phyloP scores from a whole-genome alignment of 768 basidiomycete species.

The Hydnomerulius pinastri region DNA sequence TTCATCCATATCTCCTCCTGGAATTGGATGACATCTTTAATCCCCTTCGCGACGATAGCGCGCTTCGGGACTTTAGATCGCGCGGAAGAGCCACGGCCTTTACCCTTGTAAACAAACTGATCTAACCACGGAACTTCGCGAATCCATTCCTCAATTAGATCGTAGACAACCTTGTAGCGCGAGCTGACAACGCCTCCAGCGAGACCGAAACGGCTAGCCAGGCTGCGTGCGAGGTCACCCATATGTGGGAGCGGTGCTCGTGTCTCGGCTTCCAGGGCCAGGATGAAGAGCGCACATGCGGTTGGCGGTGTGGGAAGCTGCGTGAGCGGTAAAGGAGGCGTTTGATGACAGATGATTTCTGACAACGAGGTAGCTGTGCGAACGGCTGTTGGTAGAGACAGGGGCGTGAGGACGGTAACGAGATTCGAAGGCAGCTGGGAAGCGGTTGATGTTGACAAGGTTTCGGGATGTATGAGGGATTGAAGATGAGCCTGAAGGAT shows the following conservation, averaged over 20 bases:
- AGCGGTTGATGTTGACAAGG: slow-evolving; percentile 22
- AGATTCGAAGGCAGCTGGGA: slow-evolving; percentile 36
- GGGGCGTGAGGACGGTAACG: slow-evolving; percentile 37
- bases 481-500: slow-evolving; percentile 55
- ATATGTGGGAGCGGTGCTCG: slow-evolving; percentile 54
- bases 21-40: slow-evolving; percentile 70
- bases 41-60: slow-evolving; percentile 62
- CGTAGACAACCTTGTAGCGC: slow-evolving; percentile 68
- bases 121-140: slow-evolving; percentile 75
- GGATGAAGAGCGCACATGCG: slow-evolving; percentile 69
- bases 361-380: slow-evolving; percentile 48
- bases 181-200: slow-evolving; percentile 60
- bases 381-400: slow-evolving; percentile 41
- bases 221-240: slow-evolving; percentile 54
- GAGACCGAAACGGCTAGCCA: slow-evolving; percentile 53
- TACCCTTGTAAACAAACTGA: slow-evolving; percentile 45
- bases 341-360: slow-evolving; percentile 42
- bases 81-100: slow-evolving; percentile 37
- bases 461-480: slow-evolving; percentile 36
- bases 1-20: slow-evolving; percentile 61
- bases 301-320: slow-evolving; percentile 45
- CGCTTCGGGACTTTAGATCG: slow-evolving; percentile 65
- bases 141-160: slow-evolving; percentile 59
- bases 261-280: slow-evolving; percentile 69
- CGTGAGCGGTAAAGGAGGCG: slow-evolving; percentile 41